Evolutionary conservation across 2,329 filamentous ascomycete genomes (phyloP).

Genomic region (Coniochaeta sp.): DNA sequence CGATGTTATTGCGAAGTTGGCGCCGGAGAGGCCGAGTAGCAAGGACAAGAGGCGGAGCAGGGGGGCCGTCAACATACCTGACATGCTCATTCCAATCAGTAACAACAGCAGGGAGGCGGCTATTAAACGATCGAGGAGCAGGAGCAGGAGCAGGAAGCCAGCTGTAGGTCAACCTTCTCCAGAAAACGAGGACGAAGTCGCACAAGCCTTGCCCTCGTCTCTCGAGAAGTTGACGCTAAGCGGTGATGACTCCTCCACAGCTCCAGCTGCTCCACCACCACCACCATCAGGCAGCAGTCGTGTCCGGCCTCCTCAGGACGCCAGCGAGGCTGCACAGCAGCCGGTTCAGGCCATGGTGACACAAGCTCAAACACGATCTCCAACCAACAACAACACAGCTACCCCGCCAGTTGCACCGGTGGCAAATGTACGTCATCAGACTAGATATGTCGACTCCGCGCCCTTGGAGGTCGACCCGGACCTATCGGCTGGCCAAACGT

Average conservation of each 20-base stretch:
- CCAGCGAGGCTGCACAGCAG: neutral
- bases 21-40: slow-evolving; percentile 12
- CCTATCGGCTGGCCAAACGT: neutral
- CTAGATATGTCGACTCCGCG: neutral
- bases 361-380: no score
- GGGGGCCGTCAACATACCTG: slow-evolving; percentile 8
- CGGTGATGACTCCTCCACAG: slow-evolving; percentile 20
- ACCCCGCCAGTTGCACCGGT: neutral
- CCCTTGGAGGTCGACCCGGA: slow-evolving; percentile 11
- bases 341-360: slow-evolving; percentile 7
- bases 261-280: slow-evolving; percentile 14
- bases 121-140: neutral
- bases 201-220: slow-evolving; percentile 19
- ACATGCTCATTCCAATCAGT: neutral
- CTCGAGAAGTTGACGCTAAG: slow-evolving; percentile 28
- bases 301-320: neutral
- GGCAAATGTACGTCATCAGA: neutral
- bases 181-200: slow-evolving; percentile 1
- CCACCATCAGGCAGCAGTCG: slow-evolving; percentile 11
- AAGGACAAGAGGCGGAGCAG: slow-evolving; percentile 8
- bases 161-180: slow-evolving; percentile 19
- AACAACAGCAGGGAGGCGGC: neutral
- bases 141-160: slow-evolving; percentile 13
- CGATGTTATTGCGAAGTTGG: slow-evolving; percentile 43
- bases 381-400: neutral